Percentiles rank a stretch among this genome's conserved stretches.
phyloP scores from a whole-genome alignment of 2,329 filamentous ascomycete species.

The Grosmannia penicillata region DNA sequence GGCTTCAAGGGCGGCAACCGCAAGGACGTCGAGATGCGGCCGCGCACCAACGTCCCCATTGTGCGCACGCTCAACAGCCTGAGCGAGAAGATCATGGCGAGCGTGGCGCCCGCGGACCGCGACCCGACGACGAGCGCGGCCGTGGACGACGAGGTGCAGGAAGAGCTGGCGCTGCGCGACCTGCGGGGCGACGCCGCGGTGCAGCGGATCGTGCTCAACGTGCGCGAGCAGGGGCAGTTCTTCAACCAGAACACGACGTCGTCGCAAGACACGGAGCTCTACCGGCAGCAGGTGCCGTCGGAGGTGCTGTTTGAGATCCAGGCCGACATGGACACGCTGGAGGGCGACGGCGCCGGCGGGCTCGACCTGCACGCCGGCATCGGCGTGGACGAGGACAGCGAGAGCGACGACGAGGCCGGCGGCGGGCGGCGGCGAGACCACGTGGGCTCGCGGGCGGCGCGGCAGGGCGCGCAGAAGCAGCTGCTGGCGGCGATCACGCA shows the following conservation, averaged over 20 bases:
- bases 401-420: constrained; percentile 41
- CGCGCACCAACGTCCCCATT: constrained; percentile 68
- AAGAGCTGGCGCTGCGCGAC: constrained; percentile 65
- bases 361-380: constrained; percentile 49
- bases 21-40: constrained; percentile 82
- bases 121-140: constrained; percentile 50
- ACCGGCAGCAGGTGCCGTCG: constrained; percentile 53
- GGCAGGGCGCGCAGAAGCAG: constrained; percentile 48
- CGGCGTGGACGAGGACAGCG: constrained; percentile 55
- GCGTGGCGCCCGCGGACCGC: constrained; percentile 66
- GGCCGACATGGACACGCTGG: constrained; percentile 41
- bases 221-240: constrained; percentile 76
- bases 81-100: constrained; percentile 85
- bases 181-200: constrained; percentile 60
- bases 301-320: constrained; percentile 53
- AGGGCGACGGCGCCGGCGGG: constrained; percentile 31
- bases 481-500: constrained; percentile 51
- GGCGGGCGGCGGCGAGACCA: constrained; percentile 20
- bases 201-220: constrained; percentile 67
- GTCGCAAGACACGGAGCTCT: constrained; percentile 33
- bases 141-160: constrained; percentile 58
- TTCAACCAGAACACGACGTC: constrained; percentile 43
- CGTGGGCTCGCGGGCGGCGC: constrained; percentile 55
- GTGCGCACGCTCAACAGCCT: constrained; percentile 79
- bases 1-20: constrained; percentile 68